A percentile compares a stretch with the other conserved stretches of the same genome.
Conservation (phyloP, 768 basidiomycete species). For the Calocera cornea region DNA sequence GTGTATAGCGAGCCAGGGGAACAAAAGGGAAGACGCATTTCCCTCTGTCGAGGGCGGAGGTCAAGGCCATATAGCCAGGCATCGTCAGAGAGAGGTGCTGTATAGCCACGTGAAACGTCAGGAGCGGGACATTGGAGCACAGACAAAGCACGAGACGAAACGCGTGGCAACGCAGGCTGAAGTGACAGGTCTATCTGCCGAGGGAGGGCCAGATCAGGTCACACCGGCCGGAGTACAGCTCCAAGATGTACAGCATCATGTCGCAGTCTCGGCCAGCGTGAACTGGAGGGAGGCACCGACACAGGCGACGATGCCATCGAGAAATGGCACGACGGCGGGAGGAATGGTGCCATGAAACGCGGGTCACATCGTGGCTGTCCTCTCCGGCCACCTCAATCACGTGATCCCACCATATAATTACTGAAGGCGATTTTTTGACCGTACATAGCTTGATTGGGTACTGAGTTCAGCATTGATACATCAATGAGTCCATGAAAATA, state of each 20-base stretch:
- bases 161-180: not conserved
- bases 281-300: no score
- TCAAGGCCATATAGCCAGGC: not conserved
- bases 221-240: not conserved
- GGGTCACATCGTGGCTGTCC: slow-evolving; percentile 1
- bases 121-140: not conserved
- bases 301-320: not conserved
- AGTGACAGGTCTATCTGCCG: not conserved
- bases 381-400: not conserved
- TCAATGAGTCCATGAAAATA: no score
- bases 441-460: no score
- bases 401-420: not conserved
- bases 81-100: not conserved
- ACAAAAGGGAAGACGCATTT: not conserved
- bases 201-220: not conserved
- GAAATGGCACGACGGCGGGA: not conserved
- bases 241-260: not conserved
- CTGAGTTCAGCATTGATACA: no score
- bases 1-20: not conserved
- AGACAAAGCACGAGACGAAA: not conserved
- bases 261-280: no score
- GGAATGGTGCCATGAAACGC: not conserved
- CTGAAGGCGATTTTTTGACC: not conserved
- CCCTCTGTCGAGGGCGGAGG: not conserved
- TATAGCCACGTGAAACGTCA: slow-evolving; percentile 1